Percentiles rank a stretch among this genome's conserved stretches.
Evolutionary conservation across 2,329 filamentous ascomycete species (phyloP).

Genomic region (Aulographum hederae): DNA sequence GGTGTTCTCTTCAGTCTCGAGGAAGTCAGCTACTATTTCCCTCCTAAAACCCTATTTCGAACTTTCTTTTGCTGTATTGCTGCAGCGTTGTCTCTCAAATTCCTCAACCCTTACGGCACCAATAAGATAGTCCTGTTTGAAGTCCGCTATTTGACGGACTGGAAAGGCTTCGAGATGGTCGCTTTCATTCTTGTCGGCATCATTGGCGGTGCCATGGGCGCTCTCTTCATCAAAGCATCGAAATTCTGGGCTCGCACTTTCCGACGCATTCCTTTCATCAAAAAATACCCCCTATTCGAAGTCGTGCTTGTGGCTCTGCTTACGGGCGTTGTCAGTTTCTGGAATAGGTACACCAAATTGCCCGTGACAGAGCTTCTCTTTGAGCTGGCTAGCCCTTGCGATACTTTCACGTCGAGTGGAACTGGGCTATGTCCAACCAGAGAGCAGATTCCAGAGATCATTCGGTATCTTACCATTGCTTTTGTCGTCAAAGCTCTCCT

Average conservation of each 20-base stretch:
- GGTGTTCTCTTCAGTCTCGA: constrained; percentile 87
- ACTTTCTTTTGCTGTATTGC: constrained; percentile 96
- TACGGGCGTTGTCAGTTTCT: constrained; percentile 75
- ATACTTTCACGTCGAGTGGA: constrained; percentile 44
- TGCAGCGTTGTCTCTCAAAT: constrained; percentile 80
- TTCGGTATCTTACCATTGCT: constrained; percentile 53
- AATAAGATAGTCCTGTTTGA: constrained; percentile 95
- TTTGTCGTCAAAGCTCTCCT: constrained; percentile 81
- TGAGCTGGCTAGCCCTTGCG: constrained; percentile 78
- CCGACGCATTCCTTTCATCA: constrained; percentile 62
- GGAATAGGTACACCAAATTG: constrained; percentile 79
- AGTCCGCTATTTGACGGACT: constrained; percentile 76
- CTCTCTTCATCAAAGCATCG: constrained; percentile 92
- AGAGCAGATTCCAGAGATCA: constrained; percentile 62
- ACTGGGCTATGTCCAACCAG: constrained; percentile 62
- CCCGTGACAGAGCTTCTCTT: constrained; percentile 81
- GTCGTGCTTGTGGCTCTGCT: constrained; percentile 73
- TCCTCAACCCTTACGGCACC: constrained; percentile 88
- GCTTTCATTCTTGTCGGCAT: constrained; percentile 76
- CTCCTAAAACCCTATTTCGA: constrained; percentile 87
- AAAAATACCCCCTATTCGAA: constrained; percentile 67
- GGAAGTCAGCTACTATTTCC: constrained; percentile 95
- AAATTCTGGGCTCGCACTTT: constrained; percentile 80
- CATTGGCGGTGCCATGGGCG: constrained; percentile 68
- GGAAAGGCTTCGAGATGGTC: constrained; percentile 81